phyloP scores from a whole-genome alignment of 352 stramenopile genomes.

The Blastocystis sp. region DNA sequence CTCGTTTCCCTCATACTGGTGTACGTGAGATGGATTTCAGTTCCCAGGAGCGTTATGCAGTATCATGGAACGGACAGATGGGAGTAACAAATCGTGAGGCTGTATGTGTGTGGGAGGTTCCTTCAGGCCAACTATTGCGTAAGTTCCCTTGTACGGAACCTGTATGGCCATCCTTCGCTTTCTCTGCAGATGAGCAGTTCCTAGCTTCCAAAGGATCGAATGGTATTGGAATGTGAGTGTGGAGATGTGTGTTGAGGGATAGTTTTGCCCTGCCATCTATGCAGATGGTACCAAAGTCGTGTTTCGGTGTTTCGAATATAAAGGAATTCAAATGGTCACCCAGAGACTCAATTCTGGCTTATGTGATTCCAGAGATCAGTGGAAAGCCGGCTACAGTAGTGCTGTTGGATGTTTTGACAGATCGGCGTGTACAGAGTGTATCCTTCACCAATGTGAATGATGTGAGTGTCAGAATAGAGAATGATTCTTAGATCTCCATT shows the following conservation, averaged over 20 bases:
- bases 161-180: slow-evolving; percentile 13
- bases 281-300: slow-evolving; percentile 8
- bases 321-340: slow-evolving; percentile 6
- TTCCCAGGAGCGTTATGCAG: neutral
- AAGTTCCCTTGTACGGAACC: slow-evolving; percentile 40
- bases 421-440: neutral
- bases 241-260: neutral
- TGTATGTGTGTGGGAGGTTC: slow-evolving; percentile 7
- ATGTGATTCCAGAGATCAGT: slow-evolving; percentile 3
- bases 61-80: slow-evolving; percentile 31
- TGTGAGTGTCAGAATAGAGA: neutral
- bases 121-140: neutral
- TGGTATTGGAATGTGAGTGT: neutral
- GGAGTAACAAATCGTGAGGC: slow-evolving; percentile 14
- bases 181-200: slow-evolving; percentile 22
- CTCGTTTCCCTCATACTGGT: neutral
- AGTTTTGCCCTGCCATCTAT: slow-evolving; percentile 1
- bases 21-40: neutral
- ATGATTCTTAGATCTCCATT: neutral
- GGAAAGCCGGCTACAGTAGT: slow-evolving; percentile 22
- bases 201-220: slow-evolving; percentile 17
- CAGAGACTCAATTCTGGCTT: neutral
- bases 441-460: slow-evolving; percentile 29
- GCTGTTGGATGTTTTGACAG: neutral
- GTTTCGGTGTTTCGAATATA: neutral